phyloP scores from a whole-genome alignment of 192 early-diverging fungal genomes.

The Obelidium mucronatum region DNA sequence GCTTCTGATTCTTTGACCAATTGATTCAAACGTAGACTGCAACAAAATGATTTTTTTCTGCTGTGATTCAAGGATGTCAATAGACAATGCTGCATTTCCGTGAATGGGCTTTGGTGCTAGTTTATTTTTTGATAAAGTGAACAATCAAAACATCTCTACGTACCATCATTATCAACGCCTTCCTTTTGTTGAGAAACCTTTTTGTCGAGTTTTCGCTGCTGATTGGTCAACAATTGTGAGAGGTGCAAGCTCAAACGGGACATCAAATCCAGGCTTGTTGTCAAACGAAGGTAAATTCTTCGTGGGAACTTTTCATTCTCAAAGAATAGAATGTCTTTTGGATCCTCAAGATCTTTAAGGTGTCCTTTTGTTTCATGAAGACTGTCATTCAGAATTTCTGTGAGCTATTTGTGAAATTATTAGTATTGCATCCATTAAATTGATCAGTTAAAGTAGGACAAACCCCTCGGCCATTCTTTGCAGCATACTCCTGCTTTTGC shows the following conservation, averaged over 20 bases:
- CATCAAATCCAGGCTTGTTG: background rate
- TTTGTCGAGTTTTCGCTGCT: background rate
- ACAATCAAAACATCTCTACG: too few species aligned
- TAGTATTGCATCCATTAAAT: background rate
- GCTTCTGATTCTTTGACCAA: too few species aligned
- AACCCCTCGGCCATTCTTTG: background rate
- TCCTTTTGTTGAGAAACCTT: background rate
- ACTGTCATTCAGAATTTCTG: background rate
- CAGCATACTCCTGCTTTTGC: background rate
- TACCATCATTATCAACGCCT: too few species aligned
- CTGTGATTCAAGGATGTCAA: background rate
- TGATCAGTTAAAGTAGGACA: background rate
- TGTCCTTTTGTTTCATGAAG: background rate
- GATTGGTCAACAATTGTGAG: too few species aligned
- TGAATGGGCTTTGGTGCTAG: background rate
- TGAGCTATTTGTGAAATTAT: background rate
- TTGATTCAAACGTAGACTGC: too few species aligned
- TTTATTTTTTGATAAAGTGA: conserved; percentile 6
- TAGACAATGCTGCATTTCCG: background rate
- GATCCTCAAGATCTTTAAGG: background rate
- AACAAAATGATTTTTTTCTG: background rate
- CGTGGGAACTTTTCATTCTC: background rate
- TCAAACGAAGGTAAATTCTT: background rate
- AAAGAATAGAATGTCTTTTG: background rate
- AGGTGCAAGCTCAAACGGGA: background rate